Evolutionary conservation across 805 yeast genomes (phyloP).

Genomic region (Hanseniaspora thailandica): DNA sequence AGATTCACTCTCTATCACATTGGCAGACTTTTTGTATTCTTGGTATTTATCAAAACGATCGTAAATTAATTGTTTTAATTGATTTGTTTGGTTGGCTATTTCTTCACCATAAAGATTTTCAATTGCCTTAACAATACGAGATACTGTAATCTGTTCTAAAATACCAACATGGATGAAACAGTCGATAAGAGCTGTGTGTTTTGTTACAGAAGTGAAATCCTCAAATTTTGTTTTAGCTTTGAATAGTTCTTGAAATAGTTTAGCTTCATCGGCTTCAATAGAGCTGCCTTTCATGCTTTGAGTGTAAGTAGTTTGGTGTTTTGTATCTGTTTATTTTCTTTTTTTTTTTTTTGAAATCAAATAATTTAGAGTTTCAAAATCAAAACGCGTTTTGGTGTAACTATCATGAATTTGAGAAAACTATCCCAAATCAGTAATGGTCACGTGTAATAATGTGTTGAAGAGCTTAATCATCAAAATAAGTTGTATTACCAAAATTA

Average conservation of each 20-base stretch:
- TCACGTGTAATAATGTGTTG: too few relatives aligned
- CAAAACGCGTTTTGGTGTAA: too few relatives aligned
- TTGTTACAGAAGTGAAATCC: neutral
- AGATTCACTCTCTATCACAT: neutral
- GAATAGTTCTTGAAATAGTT: neutral
- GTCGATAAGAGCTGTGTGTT: constrained; percentile 4
- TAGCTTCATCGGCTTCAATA: neutral
- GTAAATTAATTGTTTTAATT: constrained; percentile 5
- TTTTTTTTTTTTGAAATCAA: too few relatives aligned
- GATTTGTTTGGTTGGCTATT: neutral
- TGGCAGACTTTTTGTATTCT: neutral
- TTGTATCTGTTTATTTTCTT: too few relatives aligned
- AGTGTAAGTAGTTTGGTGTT: too few relatives aligned
- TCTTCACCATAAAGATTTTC: neutral
- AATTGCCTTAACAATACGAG: neutral
- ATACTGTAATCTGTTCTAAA: constrained; percentile 4
- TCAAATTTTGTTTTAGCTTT: neutral
- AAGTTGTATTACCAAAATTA: too few relatives aligned
- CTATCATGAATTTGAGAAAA: too few relatives aligned
- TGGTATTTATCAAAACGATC: constrained; percentile 8
- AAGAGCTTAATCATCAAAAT: too few relatives aligned
- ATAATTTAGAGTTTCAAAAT: too few relatives aligned
- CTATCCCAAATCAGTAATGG: too few relatives aligned
- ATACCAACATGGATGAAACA: constrained; percentile 9
- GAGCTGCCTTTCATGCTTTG: too few relatives aligned